Evolutionary conservation across 345 rosid species (phyloP).

Genomic region (Erodium maritimum): DNA sequence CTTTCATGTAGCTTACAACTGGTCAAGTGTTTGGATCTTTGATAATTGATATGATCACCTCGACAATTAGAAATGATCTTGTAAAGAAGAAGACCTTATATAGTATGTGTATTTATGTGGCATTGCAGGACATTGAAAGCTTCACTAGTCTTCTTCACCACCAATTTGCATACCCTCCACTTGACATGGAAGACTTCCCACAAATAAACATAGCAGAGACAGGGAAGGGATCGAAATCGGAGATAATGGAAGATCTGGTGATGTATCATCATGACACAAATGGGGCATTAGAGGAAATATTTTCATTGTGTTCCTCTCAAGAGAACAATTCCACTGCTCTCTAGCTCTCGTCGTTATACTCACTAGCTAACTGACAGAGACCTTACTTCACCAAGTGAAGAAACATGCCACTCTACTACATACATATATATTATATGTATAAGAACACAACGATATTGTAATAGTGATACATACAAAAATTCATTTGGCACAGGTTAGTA

Average conservation of each 20-base stretch:
- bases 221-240: slow-evolving; percentile 12
- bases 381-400: background rate
- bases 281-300: slow-evolving; percentile 26
- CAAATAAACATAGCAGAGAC: slow-evolving; percentile 23
- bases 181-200: slow-evolving; percentile 44
- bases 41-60: too few species aligned
- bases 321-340: background rate
- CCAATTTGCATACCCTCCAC: slow-evolving; percentile 33
- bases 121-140: slow-evolving; percentile 24
- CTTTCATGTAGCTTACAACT: too few species aligned
- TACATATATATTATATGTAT: too few species aligned
- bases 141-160: slow-evolving; percentile 10
- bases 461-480: too few species aligned
- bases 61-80: too few species aligned
- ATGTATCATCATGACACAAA: slow-evolving; percentile 4
- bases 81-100: too few species aligned
- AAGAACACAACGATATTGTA: background rate
- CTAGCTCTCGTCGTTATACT: background rate
- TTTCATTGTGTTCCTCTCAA: slow-evolving; percentile 2
- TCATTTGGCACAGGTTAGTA: background rate
- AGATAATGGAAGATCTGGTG: slow-evolving; percentile 17
- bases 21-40: too few species aligned
- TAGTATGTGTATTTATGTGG: background rate
- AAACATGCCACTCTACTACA: background rate
- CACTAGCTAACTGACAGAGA: too few species aligned